Evolutionary conservation across 108 stramenopile species (phyloP).

Genomic region (Skeletonema grethae): DNA sequence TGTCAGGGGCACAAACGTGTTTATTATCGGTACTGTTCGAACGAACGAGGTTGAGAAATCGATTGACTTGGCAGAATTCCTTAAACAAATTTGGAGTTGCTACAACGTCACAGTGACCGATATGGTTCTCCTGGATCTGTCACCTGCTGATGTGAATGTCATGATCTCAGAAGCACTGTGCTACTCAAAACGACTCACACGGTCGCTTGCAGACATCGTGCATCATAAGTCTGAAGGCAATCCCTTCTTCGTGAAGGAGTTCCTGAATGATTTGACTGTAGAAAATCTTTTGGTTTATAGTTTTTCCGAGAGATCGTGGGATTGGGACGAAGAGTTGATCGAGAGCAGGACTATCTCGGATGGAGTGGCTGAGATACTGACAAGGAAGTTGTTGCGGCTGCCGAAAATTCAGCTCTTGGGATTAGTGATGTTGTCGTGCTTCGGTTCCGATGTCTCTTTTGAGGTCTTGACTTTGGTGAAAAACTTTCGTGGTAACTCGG

Average conservation of each 20-base stretch:
- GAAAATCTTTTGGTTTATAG: constrained; percentile 33
- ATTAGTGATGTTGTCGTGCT: constrained; percentile 26
- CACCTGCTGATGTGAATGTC: constrained; percentile 13
- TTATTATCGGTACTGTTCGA: constrained; percentile 56
- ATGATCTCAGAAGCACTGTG: constrained; percentile 27
- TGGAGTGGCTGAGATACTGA: constrained; percentile 24
- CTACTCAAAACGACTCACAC: constrained; percentile 20
- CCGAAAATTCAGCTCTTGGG: constrained; percentile 13
- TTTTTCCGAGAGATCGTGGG: constrained; percentile 41
- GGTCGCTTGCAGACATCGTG: constrained; percentile 18
- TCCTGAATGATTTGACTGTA: constrained; percentile 32
- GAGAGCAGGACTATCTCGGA: constrained; percentile 8
- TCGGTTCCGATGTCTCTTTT: constrained; percentile 26
- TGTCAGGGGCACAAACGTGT: not conserved
- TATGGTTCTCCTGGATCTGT: constrained; percentile 17
- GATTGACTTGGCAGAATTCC: constrained; percentile 14
- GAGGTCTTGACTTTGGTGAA: constrained; percentile 22
- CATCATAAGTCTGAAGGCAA: constrained; percentile 53
- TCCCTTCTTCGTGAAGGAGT: constrained; percentile 38
- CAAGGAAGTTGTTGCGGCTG: constrained; percentile 19
- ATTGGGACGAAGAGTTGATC: constrained; percentile 51
- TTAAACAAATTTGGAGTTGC: constrained; percentile 9
- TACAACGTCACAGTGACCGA: constrained; percentile 16
- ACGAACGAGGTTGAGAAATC: constrained; percentile 49
- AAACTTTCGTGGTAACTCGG: constrained; percentile 20